Base-by-base conservation (phyloP, 305 asterid species). In the Fraxinus greggii region DNA sequence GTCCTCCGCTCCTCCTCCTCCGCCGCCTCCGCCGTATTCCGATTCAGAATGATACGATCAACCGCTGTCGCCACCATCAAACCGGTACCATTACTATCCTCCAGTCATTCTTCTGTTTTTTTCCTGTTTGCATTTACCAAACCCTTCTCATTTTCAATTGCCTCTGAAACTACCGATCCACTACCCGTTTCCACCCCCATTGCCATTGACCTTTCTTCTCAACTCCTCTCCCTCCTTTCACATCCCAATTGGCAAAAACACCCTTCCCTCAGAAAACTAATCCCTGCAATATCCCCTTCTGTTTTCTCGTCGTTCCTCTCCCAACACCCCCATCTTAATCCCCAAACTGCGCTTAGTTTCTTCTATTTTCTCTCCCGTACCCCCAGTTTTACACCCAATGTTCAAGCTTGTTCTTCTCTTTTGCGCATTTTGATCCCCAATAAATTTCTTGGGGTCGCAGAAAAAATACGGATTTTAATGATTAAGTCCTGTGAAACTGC, bases 241-340 rank as follows among this genome's bases (percentile, higher is more conserved):
- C 85, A 83, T 5, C 93, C 93, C 33, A 90, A 92, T 86, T 93
- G 97, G 97, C 92, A 91, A 81, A 93, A 89, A 21, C 89, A 87
- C 79, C 91, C 95, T 9, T 90, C 91, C 4, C 76, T 93, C 73
- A 86, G 81, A 80, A 85, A 81, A 24, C 88, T 94, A 28, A 85
- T 76, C 97, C 94, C 19, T 24, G 82, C 12, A n/a, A 81, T 94
- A 54, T 88, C 94, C 54, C 88, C 97, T 36, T 84, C 88, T 21
- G 83, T 87, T 7, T 81, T 94, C 82, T 86, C 94, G 35, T 65
- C 88, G 29, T 90, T 93, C 80, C 85, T 92, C 78, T 76, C 90
- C 7, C 89, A 88, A 7, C 79, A 89, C 80, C 97, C 96, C 15
- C 84, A 87, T 86, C 91, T 94, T 69, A 88, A 87, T 67, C 93